Percentiles rank a stretch among this genome's conserved stretches.
phyloP scores from a whole-genome alignment of 768 basidiomycete species.

The Tubosaeta sp. region DNA sequence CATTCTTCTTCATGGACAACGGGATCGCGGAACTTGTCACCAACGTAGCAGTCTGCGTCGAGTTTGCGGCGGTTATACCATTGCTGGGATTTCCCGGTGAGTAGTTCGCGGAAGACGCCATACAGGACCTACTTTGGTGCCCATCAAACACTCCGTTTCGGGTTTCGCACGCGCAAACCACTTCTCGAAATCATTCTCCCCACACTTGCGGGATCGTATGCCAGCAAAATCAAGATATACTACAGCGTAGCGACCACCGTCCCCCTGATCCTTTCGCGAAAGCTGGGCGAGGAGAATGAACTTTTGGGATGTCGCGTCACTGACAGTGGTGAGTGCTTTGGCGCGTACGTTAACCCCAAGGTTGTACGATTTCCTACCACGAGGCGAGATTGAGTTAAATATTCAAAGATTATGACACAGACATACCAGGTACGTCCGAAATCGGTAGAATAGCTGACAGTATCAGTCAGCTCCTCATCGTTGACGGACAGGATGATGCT shows the following conservation, averaged over 20 bases:
- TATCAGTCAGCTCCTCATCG: slow-evolving; percentile 74
- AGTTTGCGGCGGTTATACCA: slow-evolving; percentile 86
- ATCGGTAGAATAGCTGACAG: slow-evolving; percentile 75
- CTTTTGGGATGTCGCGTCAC: slow-evolving; percentile 95
- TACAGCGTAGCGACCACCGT: slow-evolving; percentile 60
- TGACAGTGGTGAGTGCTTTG: slow-evolving; percentile 77
- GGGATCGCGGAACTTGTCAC: slow-evolving; percentile 85
- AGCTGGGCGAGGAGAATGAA: slow-evolving; percentile 86
- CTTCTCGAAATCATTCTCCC: slow-evolving; percentile 66
- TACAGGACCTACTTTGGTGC: slow-evolving; percentile 67
- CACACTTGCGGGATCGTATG: slow-evolving; percentile 66
- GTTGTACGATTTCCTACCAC: slow-evolving; percentile 60
- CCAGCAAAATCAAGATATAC: slow-evolving; percentile 82
- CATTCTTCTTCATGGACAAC: slow-evolving; percentile 80
- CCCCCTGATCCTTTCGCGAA: slow-evolving; percentile 51
- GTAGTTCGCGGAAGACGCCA: too few species aligned
- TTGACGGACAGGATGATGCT: slow-evolving; percentile 78
- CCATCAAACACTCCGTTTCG: slow-evolving; percentile 83
- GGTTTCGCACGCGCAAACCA: slow-evolving; percentile 78
- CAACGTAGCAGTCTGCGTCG: slow-evolving; percentile 84
- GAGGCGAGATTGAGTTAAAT: not conserved
- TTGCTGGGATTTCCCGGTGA: slow-evolving; percentile 79
- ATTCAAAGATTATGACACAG: not conserved
- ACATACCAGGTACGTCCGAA: slow-evolving; percentile 80
- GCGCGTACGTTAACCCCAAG: slow-evolving; percentile 70